Base-by-base conservation (phyloP, 2,329 filamentous ascomycete species). In the Fusarium annulatum region DNA sequence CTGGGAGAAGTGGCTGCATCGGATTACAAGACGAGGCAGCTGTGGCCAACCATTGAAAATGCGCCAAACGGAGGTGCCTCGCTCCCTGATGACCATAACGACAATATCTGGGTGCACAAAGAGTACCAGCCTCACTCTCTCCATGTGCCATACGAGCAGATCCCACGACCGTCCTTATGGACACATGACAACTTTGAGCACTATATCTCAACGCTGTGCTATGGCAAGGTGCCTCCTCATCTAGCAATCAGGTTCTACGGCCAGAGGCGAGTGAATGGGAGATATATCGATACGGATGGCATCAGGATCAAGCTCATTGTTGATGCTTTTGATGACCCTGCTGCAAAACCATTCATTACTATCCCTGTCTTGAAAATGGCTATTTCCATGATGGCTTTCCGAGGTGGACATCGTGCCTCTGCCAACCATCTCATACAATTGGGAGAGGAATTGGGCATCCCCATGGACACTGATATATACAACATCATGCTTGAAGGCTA, bases 401-500 rank as follows among this genome's bases (percentile, higher is more conserved):
- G 75, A 38, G 82, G 80, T 28, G 82, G 82, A 15, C 80, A 84
- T 64, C 76, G 79, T 43, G 79, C 81, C 10, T 70, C 67, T 12
- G 82, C 81, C 11, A 78, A 80, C 36, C 72, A 65, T 6, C 79
- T 88, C 9, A 80, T 86, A 57, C 76, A 76, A 7, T 73, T 80
- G n/a, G 81, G 83, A 34, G 80, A 83, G 53, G 72, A 79, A 45
- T 73, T 80, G 42, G 81, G 82, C 2, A 71, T 86, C n/a, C 81
- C 80, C 10, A 79, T 86, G 73, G 85, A 87, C 68, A 83, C 84
- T 4, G 82, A 84, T 39, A 80, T 84, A 9, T 88, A 84, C 81
- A 88, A 88, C 75, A 81, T 86, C 57, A 78, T 88, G 70, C 82
- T 87, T 19, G 80, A 81, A 19, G 80, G 83, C 7, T 81, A 84